phyloP scores from a whole-genome alignment of 176 grass and related monocot species.

The Coix lacrymajobi region DNA sequence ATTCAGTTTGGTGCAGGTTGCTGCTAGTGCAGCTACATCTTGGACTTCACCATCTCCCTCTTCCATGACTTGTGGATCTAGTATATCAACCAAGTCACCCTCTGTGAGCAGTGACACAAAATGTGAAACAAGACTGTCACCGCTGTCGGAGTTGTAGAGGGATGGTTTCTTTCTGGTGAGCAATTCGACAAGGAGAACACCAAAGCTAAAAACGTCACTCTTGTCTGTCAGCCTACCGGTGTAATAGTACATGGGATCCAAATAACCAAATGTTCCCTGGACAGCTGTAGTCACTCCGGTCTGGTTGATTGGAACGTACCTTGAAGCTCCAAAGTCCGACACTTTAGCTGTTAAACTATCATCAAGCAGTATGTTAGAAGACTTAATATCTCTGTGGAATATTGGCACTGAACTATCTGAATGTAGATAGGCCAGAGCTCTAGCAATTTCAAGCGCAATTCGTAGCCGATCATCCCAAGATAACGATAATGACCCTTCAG shows the following conservation, averaged over 20 bases:
- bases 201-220: not conserved
- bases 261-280: constrained; percentile 49
- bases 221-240: not conserved
- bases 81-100: not conserved
- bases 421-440: constrained; percentile 39
- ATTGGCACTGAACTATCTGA: constrained; percentile 26
- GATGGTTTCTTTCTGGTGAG: not conserved
- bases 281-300: constrained; percentile 17
- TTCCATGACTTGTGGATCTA: not conserved
- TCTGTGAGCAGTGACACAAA: not conserved
- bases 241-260: constrained; percentile 53
- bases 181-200: not conserved
- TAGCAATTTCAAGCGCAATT: no score
- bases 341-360: constrained; percentile 43
- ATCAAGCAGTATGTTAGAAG: constrained; percentile 53
- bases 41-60: constrained; percentile 2
- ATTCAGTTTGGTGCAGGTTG: constrained; percentile 10
- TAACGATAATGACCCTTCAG: no score
- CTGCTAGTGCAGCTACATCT: constrained; percentile 13
- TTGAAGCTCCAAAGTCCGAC: constrained; percentile 54
- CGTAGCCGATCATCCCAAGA: no score
- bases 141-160: not conserved
- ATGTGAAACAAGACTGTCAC: not conserved
- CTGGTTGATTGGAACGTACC: constrained; percentile 36
- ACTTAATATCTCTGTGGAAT: constrained; percentile 53